Percentiles rank a stretch among this genome's conserved stretches.
phyloP scores from a whole-genome alignment of 805 yeast genomes.

The Yamadazyma kitorensis region DNA sequence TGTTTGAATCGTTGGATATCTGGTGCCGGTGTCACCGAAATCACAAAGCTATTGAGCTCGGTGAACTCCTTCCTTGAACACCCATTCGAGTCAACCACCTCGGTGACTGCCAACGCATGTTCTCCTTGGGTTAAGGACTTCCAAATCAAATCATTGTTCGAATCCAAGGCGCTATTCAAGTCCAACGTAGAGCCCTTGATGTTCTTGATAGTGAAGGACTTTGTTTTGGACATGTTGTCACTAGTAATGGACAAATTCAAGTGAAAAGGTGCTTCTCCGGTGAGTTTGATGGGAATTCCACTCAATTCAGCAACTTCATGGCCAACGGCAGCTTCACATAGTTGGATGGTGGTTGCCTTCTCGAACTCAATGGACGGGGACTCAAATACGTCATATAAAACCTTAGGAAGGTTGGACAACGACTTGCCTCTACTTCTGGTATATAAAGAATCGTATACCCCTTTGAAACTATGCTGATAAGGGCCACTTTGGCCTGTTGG shows the following conservation, averaged over 20 bases:
- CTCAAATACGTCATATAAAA: constrained; percentile 46
- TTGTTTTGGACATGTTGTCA: constrained; percentile 55
- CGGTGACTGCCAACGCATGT: constrained; percentile 56
- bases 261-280: constrained; percentile 62
- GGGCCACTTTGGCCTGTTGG: constrained; percentile 51
- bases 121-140: constrained; percentile 52
- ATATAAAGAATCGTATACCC: constrained; percentile 66
- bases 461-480: constrained; percentile 58
- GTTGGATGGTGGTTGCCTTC: constrained; percentile 46
- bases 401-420: constrained; percentile 15
- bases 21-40: constrained; percentile 77
- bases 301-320: constrained; percentile 22
- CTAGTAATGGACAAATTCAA: constrained; percentile 58
- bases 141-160: not conserved
- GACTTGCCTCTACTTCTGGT: constrained; percentile 25
- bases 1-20: constrained; percentile 42
- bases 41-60: constrained; percentile 37
- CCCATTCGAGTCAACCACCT: constrained; percentile 65
- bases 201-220: constrained; percentile 42
- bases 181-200: constrained; percentile 24
- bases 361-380: constrained; percentile 61
- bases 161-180: constrained; percentile 7
- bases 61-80: constrained; percentile 52
- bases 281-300: constrained; percentile 49
- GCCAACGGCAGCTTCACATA: constrained; percentile 29